Evolutionary conservation across 768 basidiomycete species (phyloP).

Genomic region (Auriculariales sp.): DNA sequence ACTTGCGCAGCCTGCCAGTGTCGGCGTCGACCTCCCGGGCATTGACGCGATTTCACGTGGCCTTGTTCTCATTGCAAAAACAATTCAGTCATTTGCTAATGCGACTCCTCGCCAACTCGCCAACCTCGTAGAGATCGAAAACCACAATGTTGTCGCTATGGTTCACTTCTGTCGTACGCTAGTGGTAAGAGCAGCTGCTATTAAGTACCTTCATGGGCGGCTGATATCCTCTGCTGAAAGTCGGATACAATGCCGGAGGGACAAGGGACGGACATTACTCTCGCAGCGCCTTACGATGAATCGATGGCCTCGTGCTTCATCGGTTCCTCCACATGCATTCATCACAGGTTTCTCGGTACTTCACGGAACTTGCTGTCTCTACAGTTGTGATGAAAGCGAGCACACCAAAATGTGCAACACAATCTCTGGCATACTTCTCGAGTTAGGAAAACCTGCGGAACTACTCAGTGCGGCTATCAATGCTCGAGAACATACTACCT

Average conservation of each 20-base stretch:
- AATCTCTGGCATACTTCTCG: constrained; percentile 65
- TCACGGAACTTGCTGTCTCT: not conserved
- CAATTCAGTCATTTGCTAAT: constrained; percentile 87
- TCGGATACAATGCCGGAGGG: too few species aligned
- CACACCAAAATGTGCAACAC: constrained; percentile 56
- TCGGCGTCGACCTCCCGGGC: constrained; percentile 63
- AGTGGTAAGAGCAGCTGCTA: too few species aligned
- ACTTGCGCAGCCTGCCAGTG: constrained; percentile 68
- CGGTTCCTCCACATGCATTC: constrained; percentile 75
- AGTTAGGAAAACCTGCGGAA: constrained; percentile 56
- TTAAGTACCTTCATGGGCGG: too few species aligned
- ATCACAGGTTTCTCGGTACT: constrained; percentile 41
- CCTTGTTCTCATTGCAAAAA: constrained; percentile 79
- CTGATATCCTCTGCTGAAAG: too few species aligned
- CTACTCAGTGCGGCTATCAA: constrained; percentile 42
- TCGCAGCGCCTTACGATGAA: constrained; percentile 70
- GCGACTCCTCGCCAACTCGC: constrained; percentile 46
- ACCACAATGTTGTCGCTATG: constrained; percentile 43
- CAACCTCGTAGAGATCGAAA: not conserved
- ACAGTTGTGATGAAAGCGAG: not conserved
- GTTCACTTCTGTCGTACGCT: constrained; percentile 34
- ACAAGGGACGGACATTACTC: too few species aligned
- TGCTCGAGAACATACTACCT: constrained; percentile 45
- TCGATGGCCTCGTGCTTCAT: constrained; percentile 74
- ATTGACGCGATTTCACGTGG: constrained; percentile 55